These are phyloP conservation scores for Candida alai DNA, from an alignment of 805 yeast species.

Conservation along the genomic window DNA sequence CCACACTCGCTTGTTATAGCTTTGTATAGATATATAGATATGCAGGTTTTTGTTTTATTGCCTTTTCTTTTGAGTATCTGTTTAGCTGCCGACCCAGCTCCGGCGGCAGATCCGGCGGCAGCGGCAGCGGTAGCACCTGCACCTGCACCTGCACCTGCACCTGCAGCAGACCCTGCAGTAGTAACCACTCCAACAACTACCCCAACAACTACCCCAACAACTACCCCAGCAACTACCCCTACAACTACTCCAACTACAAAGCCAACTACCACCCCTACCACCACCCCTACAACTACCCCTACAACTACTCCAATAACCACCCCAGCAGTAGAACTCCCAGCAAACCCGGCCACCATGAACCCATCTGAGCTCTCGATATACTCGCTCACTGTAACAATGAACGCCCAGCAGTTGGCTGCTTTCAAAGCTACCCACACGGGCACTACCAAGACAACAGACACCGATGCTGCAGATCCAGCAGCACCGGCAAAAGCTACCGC, in stretches of 20 bases:
- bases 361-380: slow-evolving; percentile 11
- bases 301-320: slow-evolving; percentile 7
- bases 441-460: slow-evolving; percentile 11
- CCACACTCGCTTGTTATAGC: slow-evolving; percentile 1
- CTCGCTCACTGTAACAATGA: slow-evolving; percentile 10
- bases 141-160: slow-evolving; percentile 13
- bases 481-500: slow-evolving; percentile 12
- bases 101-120: slow-evolving; percentile 15
- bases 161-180: slow-evolving; percentile 13
- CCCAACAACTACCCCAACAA: slow-evolving; percentile 10
- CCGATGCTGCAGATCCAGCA: slow-evolving; percentile 9
- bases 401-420: slow-evolving; percentile 10
- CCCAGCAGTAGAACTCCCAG: slow-evolving; percentile 10
- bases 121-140: slow-evolving; percentile 17
- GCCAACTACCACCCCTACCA: slow-evolving; percentile 11
- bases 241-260: slow-evolving; percentile 10
- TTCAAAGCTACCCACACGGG: slow-evolving; percentile 10
- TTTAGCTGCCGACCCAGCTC: slow-evolving; percentile 15
- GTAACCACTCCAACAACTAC: slow-evolving; percentile 14
- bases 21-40: too few relatives aligned
- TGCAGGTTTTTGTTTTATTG: slow-evolving; percentile 4
- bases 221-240: slow-evolving; percentile 11
- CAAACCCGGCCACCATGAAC: slow-evolving; percentile 14
- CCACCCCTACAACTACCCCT: slow-evolving; percentile 9
- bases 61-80: slow-evolving; percentile 1